Evolutionary conservation across 176 grass and related monocot species (phyloP).

Genomic region (Eremochloa ophiuroides): DNA sequence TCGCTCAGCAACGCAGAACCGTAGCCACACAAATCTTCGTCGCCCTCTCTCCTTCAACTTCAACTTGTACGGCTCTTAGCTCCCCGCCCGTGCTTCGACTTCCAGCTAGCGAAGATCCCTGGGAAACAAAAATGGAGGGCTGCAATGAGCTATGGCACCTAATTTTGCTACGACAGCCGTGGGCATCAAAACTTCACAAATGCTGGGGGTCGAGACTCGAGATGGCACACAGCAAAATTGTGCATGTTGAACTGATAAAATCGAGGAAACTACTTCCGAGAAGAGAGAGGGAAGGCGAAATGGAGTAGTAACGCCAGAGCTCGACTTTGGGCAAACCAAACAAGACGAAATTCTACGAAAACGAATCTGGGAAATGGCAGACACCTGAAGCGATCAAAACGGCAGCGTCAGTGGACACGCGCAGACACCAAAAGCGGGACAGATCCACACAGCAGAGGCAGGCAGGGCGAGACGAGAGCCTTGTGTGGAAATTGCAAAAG

Average conservation of each 20-base stretch:
- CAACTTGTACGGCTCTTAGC: constrained; percentile 6
- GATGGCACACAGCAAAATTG: constrained; percentile 10
- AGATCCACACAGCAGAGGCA: neutral
- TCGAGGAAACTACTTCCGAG: neutral
- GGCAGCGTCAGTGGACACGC: neutral
- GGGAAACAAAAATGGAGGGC: neutral
- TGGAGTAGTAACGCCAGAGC: neutral
- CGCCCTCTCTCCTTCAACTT: neutral
- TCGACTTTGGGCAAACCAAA: neutral
- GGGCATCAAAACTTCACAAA: neutral
- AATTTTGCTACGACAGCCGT: neutral
- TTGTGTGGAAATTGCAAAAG: neutral
- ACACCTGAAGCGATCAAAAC: neutral
- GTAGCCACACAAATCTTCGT: neutral
- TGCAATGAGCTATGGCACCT: neutral
- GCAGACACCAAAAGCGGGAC: neutral
- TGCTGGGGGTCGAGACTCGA: neutral
- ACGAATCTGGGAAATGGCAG: neutral
- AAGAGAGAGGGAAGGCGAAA: neutral
- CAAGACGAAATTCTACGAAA: neutral
- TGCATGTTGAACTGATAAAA: neutral
- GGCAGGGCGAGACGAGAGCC: neutral
- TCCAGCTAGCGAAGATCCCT: neutral
- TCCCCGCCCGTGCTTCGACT: neutral
- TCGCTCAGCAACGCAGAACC: neutral